Percentiles rank a stretch among this genome's conserved stretches.
phyloP scores from a whole-genome alignment of 208 protist species.

The Crithidia bombi region DNA sequence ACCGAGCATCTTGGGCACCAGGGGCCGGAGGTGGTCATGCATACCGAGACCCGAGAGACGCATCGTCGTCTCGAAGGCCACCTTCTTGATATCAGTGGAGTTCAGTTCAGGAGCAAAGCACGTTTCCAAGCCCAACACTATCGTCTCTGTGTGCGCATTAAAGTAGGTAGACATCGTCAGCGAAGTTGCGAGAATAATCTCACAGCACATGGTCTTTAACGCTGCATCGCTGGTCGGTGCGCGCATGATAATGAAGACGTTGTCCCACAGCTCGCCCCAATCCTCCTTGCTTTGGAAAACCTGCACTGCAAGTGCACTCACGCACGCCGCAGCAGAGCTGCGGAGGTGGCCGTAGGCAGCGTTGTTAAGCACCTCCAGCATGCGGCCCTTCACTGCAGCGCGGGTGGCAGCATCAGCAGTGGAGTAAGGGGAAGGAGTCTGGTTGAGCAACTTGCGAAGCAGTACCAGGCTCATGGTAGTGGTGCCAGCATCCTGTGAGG shows the following conservation, averaged over 20 bases:
- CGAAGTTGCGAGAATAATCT: slow-evolving; percentile 69
- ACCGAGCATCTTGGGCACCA: slow-evolving; percentile 73
- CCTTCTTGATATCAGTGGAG: slow-evolving; percentile 45
- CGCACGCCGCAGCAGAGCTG: slow-evolving; percentile 71
- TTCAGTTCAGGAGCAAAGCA: slow-evolving; percentile 46
- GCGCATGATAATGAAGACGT: slow-evolving; percentile 65
- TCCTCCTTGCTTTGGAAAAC: slow-evolving; percentile 63
- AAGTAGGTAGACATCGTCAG: slow-evolving; percentile 64
- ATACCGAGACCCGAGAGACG: slow-evolving; percentile 52
- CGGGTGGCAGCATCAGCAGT: slow-evolving; percentile 49
- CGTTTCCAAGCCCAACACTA: slow-evolving; percentile 59
- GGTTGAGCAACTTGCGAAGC: slow-evolving; percentile 77
- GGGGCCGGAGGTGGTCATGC: slow-evolving; percentile 37
- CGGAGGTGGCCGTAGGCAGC: slow-evolving; percentile 58
- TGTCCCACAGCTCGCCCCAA: slow-evolving; percentile 82
- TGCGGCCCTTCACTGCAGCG: slow-evolving; percentile 47
- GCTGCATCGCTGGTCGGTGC: slow-evolving; percentile 41
- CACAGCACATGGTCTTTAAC: slow-evolving; percentile 79
- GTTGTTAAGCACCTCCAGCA: slow-evolving; percentile 68
- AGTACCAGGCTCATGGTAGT: slow-evolving; percentile 71
- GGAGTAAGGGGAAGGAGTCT: slow-evolving; percentile 54
- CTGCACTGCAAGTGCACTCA: slow-evolving; percentile 72
- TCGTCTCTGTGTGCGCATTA: slow-evolving; percentile 34
- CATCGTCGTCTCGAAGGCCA: slow-evolving; percentile 68
- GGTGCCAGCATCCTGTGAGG: slow-evolving; percentile 40